These are phyloP conservation scores for Corylus heterophylla DNA, from an alignment of 306 rosid species.

Conservation along the genomic window DNA sequence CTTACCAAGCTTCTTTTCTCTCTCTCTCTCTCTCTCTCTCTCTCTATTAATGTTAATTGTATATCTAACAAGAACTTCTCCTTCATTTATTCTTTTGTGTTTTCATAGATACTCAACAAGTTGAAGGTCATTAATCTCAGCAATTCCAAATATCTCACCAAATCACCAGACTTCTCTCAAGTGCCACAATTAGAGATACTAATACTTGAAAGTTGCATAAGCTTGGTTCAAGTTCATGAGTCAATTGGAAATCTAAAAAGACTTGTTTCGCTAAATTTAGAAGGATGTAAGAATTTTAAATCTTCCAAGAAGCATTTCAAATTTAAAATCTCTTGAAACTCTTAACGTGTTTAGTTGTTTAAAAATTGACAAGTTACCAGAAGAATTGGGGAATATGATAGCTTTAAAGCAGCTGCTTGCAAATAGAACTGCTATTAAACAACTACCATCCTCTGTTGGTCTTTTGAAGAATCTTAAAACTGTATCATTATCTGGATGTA, in stretches of 20 bases:
- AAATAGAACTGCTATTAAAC: neutral
- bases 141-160: neutral
- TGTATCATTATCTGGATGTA: too few species aligned
- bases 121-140: neutral
- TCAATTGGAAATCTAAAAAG: neutral
- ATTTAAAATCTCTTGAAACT: neutral
- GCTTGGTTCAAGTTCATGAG: neutral
- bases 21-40: too few species aligned
- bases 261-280: neutral
- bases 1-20: neutral
- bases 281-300: neutral
- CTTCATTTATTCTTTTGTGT: neutral
- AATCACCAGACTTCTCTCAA: neutral
- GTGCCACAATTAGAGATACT: neutral
- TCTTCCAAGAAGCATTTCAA: neutral
- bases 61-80: neutral
- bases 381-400: neutral
- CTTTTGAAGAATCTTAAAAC: neutral
- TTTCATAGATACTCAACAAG: neutral
- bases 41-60: neutral
- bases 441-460: neutral
- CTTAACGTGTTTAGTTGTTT: neutral
- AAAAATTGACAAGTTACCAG: neutral
- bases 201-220: neutral
- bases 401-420: neutral